Base-by-base conservation (phyloP, 1,284 basidiomycete genomes). In the Ceratobasidium sp. region DNA sequence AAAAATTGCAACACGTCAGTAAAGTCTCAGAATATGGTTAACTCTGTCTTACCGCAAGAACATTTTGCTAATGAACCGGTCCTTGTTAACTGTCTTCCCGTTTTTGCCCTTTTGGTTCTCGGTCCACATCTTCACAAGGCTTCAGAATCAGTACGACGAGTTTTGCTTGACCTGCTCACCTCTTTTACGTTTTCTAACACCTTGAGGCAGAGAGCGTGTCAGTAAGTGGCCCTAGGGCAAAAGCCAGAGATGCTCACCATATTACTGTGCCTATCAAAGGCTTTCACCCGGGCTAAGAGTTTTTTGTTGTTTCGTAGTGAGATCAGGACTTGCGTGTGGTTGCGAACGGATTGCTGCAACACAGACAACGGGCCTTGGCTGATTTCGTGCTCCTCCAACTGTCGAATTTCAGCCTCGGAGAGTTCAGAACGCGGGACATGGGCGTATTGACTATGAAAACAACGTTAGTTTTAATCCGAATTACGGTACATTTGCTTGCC, bases 1-100 rank as follows among this genome's bases (percentile, higher is more conserved):
- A 77, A 76, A 81, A 22, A 22, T 61, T 79, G 19, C 14, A 19
- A 61, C 37, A 58, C 5, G 46, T 76, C 46, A 74, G 72, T 24
- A 1, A 37, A n/a, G 34, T 22, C 3, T 19, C 13, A 41, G 29
- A 41, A 9, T 37, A 66, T 76, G 31, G 19, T 0, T 74, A 46
- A 43, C 27, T 11, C 16, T 13, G 37, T 81, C 89, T 73, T 79
- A 93, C 93, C 93, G 87, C 75, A 95, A 82, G 82, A 95, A 95
- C 91, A 98, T 98, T 84, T 97, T 99, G 84, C 95, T 98, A 82
- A 99, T 98, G 85, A 99, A 99, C 54, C 98, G 89, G 84, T 99
- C 96, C 84, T 98, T 98, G 87, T 99, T 98, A 76, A 99, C 91
- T 2, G 98, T 94, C 83, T 98, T 98, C 85, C 98, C 98, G 82